A percentile compares a stretch with the other conserved stretches of the same genome.
Evolutionary conservation across 2,329 filamentous ascomycete species (phyloP).

Genomic region (Stachybotrys chlorohalonatus): DNA sequence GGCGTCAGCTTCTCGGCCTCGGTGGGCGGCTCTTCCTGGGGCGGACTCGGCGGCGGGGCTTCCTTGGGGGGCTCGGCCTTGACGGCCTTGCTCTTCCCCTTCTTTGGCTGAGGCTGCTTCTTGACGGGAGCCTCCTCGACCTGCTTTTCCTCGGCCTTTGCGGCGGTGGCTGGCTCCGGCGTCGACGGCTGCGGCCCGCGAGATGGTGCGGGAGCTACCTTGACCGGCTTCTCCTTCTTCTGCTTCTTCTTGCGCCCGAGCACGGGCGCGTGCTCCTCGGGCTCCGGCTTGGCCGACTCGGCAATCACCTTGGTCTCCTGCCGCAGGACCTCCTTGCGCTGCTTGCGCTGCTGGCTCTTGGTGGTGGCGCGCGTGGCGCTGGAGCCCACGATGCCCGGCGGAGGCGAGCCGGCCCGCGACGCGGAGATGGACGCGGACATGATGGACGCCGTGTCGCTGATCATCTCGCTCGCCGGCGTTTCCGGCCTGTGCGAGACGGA

Average conservation of each 20-base stretch:
- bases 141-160: slow-evolving; percentile 5
- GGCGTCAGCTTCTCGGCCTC: slow-evolving; percentile 18
- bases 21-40: slow-evolving; percentile 4
- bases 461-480: slow-evolving; percentile 63
- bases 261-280: slow-evolving; percentile 59
- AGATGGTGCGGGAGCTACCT: slow-evolving; percentile 7
- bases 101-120: slow-evolving; percentile 20
- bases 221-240: slow-evolving; percentile 57
- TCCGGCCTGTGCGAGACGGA: slow-evolving; percentile 46
- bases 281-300: slow-evolving; percentile 40
- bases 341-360: slow-evolving; percentile 72
- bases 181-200: slow-evolving; percentile 3
- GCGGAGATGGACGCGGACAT: slow-evolving; percentile 61
- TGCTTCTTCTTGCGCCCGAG: slow-evolving; percentile 77
- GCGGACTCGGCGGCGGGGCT: slow-evolving; percentile 10
- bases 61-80: background rate
- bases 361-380: slow-evolving; percentile 62
- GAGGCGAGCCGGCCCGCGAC: slow-evolving; percentile 64
- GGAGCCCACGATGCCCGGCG: slow-evolving; percentile 54
- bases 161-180: slow-evolving; percentile 2
- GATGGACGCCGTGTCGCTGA: slow-evolving; percentile 70
- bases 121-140: slow-evolving; percentile 12
- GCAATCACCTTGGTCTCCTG: slow-evolving; percentile 49
- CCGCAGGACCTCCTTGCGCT: slow-evolving; percentile 58
- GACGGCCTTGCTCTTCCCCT: slow-evolving; percentile 14